Evolutionary conservation across 352 stramenopile genomes (phyloP), one percentile per base, ranked within the genome.

Genomic region (Phytophthora ohioensis): DNA sequence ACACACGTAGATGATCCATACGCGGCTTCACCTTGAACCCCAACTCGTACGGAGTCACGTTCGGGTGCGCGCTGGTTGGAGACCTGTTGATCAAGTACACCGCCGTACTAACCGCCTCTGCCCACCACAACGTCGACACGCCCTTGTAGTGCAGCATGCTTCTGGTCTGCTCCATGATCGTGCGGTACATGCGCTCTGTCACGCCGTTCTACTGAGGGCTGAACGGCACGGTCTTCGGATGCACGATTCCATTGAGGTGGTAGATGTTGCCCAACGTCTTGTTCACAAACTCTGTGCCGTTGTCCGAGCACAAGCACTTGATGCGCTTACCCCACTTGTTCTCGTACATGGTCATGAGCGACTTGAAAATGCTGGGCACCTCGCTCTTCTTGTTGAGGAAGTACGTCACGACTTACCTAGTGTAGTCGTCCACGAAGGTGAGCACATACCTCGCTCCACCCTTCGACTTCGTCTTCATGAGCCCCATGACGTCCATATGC

Each of bases 151-250:
- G 21, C 21, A 21, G 21, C 21, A 21, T 21, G 21, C 21, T 21
- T 21, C 21, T 1, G 21, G 21, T 21, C 21, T 21, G 21, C 46
- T 31, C 43, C 43, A 49, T 49, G 4, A 77, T 59, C 0, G 68
- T 73, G 0, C 63, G 46, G 45, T 83, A 76, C 62, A 76, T 73
- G 2, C 73, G 38, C 42, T 83, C 72, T 10, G 69, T 68, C 3
- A 80, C 55, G 1, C 69, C 64, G 47, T 81, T 78, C 55, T 79
- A 72, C 60, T 78, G 73, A 12, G 70, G 67, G 11, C 60, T 80
- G 57, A 79, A 72, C 1, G 64, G 57, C 0, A 72, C 34, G 36
- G 52, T 59, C 13, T 35, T 30, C 61, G 77, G 57, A n/a, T 81
- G 72, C n/a, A 64, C 27, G 55, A 84, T 79, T 9, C 69, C 72